These are phyloP conservation scores for Inga laurina DNA, from an alignment of 306 rosid genomes.

Conservation along the genomic window DNA sequence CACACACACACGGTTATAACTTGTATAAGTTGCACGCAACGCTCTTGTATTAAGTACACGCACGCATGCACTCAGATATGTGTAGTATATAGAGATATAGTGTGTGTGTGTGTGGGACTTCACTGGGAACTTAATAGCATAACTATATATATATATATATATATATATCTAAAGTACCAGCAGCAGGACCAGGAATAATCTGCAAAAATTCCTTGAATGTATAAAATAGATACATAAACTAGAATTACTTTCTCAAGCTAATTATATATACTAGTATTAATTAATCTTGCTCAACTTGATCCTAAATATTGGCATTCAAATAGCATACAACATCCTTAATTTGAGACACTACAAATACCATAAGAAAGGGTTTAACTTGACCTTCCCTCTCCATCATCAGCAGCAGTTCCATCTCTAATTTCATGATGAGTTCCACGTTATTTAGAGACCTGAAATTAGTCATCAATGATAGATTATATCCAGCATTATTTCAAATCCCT, in stretches of 20 bases:
- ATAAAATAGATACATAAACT: neutral
- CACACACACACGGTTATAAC: too few relatives aligned
- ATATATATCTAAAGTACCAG: neutral
- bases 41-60: neutral
- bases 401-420: slow-evolving; percentile 1
- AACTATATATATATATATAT: too few relatives aligned
- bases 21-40: neutral
- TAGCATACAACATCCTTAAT: slow-evolving; percentile 33
- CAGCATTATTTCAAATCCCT: neutral
- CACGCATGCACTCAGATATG: too few relatives aligned
- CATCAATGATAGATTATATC: neutral
- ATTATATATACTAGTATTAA: neutral
- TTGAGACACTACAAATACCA: slow-evolving; percentile 24
- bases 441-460: slow-evolving; percentile 26
- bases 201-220: slow-evolving; percentile 5
- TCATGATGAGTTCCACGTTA: slow-evolving; percentile 15
- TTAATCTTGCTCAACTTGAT: slow-evolving; percentile 36
- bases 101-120: neutral
- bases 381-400: neutral
- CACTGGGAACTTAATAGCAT: neutral
- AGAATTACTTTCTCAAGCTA: slow-evolving; percentile 12
- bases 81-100: neutral
- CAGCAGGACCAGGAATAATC: neutral
- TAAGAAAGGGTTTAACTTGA: slow-evolving; percentile 19
- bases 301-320: slow-evolving; percentile 30